Evolutionary conservation across 345 rosid species (phyloP), one percentile per base, ranked within the genome.

Genomic region (Boechera stricta): DNA sequence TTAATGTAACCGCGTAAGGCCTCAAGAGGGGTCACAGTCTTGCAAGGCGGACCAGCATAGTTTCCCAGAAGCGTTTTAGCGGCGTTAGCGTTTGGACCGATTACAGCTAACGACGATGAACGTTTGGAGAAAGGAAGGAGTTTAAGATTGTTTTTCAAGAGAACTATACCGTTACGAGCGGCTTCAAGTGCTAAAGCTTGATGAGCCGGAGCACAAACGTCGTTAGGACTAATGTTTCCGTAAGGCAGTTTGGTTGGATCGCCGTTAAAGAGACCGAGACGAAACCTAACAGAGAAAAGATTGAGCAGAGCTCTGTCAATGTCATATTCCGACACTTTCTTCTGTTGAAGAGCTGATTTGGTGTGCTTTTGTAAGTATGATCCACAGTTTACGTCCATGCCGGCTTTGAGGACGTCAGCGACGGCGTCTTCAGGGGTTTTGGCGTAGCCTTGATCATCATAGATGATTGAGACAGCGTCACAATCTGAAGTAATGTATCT

Each of bases 301-400:
- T 95, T 87, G 78, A 81, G 78, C 10, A 95, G 86, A 55, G 99
- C 97, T 84, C 85, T 82, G 80, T 92, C 86, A 3, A 95, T 82
- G 59, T 82, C 82, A 11, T 82, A 54, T 70, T 82, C 90, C 0
- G 85, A 75, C 8, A 95, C 72, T 80, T 90, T 95, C 67, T 85
- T 85, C 82, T 86, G 86, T 64, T 75, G 51, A 10, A 95, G 76
- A 18, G 98, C 97, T 36, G 89, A 85, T 81, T 87, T 87, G 21
- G 95, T 80, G 72, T 89, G 84, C 10, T 87, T 76, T 59, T 48
- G 87, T 82, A 91, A 73, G 82, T 85, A 94, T 45, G 88, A 66
- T 64, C 98, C 98, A 29, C 98, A 92, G 77, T 94, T 80, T 57
- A 94, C 85, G 78, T 92, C 98, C 97, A 94, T 89, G 52, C 98